These are phyloP conservation scores for Metschnikowia rubicola DNA, from an alignment of 805 yeast genomes.

Conservation along the genomic window DNA sequence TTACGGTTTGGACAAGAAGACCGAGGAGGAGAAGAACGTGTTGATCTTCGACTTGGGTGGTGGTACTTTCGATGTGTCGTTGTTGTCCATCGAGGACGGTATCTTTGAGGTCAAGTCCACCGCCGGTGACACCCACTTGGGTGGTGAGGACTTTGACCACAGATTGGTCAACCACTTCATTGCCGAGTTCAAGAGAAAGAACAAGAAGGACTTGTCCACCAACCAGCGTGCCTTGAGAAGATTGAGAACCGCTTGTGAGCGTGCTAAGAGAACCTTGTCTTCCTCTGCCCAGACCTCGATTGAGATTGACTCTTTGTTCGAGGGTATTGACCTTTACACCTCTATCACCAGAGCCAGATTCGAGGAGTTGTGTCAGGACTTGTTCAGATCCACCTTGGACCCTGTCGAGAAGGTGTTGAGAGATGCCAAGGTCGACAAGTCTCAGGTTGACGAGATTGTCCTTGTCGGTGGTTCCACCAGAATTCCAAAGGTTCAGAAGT, in stretches of 20 bases:
- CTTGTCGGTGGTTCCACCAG: constrained; percentile 50
- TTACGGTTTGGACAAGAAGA: constrained; percentile 45
- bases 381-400: constrained; percentile 44
- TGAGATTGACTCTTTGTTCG: constrained; percentile 47
- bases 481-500: constrained; percentile 49
- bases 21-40: constrained; percentile 59
- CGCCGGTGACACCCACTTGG: constrained; percentile 95
- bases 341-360: constrained; percentile 46
- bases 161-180: constrained; percentile 84
- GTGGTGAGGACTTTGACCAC: constrained; percentile 96
- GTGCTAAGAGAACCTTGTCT: constrained; percentile 48
- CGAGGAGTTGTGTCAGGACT: constrained; percentile 45
- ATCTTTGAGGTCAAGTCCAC: constrained; percentile 52
- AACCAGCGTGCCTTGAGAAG: constrained; percentile 82
- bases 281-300: constrained; percentile 38
- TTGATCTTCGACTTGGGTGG: constrained; percentile 49
- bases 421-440: constrained; percentile 44
- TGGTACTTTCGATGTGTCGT: constrained; percentile 48
- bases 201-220: constrained; percentile 74
- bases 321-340: constrained; percentile 47
- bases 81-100: constrained; percentile 47
- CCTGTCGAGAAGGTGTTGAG: constrained; percentile 47
- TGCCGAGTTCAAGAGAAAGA: constrained; percentile 93
- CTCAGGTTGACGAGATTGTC: constrained; percentile 45
- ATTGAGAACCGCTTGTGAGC: constrained; percentile 48